Conservation (phyloP, 345 rosid genomes). For the Diplotaxis tenuifolia region DNA sequence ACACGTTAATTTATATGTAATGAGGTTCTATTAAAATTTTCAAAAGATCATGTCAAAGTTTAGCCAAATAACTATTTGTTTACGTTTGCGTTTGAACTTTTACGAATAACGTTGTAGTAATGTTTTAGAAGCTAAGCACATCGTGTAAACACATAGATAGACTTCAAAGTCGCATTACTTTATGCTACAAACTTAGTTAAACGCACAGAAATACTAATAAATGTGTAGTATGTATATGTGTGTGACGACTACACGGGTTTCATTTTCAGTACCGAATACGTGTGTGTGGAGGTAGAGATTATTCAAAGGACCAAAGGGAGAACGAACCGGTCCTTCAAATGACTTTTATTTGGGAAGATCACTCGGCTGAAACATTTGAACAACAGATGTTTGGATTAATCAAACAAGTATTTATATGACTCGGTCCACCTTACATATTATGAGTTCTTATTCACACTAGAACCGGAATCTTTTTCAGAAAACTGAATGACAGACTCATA, state of each 20-base stretch:
- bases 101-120: no score
- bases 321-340: neutral
- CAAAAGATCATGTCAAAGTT: no score
- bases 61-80: no score
- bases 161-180: neutral
- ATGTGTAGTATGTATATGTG: no score
- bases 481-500: neutral
- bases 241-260: neutral
- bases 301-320: neutral
- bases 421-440: constrained; percentile 5
- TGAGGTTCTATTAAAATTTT: neutral
- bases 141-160: neutral
- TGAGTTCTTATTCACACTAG: constrained; percentile 15
- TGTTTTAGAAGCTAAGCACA: neutral
- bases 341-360: constrained; percentile 19
- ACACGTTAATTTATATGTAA: neutral
- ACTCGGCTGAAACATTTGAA: constrained; percentile 13
- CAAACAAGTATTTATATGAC: constrained; percentile 14
- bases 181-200: neutral
- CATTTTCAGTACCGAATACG: neutral
- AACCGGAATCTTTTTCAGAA: neutral
- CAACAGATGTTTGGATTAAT: constrained; percentile 12
- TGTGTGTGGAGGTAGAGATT: neutral
- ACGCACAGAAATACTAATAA: no score
- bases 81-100: no score